Base-by-base conservation (phyloP, 192 early-diverging fungal species). In the Jimgerdemannia flammicorona region DNA sequence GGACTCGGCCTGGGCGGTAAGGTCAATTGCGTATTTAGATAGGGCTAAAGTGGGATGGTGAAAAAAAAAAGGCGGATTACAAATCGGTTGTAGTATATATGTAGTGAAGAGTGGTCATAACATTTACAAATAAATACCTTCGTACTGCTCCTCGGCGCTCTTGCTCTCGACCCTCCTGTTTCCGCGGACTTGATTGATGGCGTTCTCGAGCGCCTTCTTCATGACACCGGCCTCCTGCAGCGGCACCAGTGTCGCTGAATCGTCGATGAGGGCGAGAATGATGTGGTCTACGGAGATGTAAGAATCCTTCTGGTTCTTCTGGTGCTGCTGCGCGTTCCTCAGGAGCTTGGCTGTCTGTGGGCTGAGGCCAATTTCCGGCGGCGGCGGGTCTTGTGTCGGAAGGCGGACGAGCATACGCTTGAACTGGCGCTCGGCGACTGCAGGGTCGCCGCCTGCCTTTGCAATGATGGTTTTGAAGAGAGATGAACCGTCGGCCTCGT, bases 1-100 rank as follows among this genome's bases (percentile, higher is more conserved):
- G 10, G 85, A 83, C 72, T 93, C 88, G 39, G 95, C 97, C 74
- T 94, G 80, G 18, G 84, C 85, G 29, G 94, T 89, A 82, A 99
- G 83, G 72, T 99, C 95, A 70, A 97, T 83, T 3, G 95, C 95
- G 81, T 99, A 99, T 81, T 99, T 99, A 74, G 84, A 89, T 17
- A 99, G 88, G 20, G 96, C 95, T 59, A 59, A 59, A 10, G 49
- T 6, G 14, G 14, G 14, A 59, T 59, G 14, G 49, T 29, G 29
- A 29, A 29, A 29, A 29, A n/a, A 29, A 29, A 29, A 29, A 29
- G 29, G 29, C 29, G 29, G 29, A 29, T 29, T 29, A 29, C 1
- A 29, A 29, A 1, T 29, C 29, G 29, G 1, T 29, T 29, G 29
- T 29, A 29, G 29, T 29, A 29, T 29, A 29, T 29, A 29, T 29